phyloP scores from a whole-genome alignment of 1,139 yeast species.

The Yamadazyma kanchanaburiensis region DNA sequence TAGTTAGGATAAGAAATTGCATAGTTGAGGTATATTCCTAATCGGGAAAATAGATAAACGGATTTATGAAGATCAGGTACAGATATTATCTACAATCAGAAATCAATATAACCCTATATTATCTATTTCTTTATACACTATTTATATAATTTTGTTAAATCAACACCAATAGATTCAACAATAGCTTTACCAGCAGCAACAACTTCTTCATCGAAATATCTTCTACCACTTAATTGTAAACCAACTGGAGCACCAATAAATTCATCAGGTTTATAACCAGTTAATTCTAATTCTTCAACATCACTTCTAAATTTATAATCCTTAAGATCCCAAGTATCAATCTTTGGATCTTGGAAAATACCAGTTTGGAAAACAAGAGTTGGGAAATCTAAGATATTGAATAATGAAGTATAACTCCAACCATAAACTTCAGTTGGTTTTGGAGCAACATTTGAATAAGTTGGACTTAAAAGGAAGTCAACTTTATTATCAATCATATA shows the following conservation, averaged over 20 bases:
- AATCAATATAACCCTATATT: slow-evolving; percentile 5
- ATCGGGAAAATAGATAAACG: too few species aligned
- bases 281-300: slow-evolving; percentile 42
- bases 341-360: slow-evolving; percentile 49
- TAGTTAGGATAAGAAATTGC: too few species aligned
- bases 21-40: too few species aligned
- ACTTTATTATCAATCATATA: slow-evolving; percentile 52
- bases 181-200: slow-evolving; percentile 39
- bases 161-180: slow-evolving; percentile 22
- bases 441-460: slow-evolving; percentile 72
- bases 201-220: slow-evolving; percentile 41
- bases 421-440: slow-evolving; percentile 60
- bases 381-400: slow-evolving; percentile 64
- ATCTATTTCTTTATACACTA: slow-evolving; percentile 2
- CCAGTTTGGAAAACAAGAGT: slow-evolving; percentile 62
- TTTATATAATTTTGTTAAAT: slow-evolving; percentile 14
- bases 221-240: slow-evolving; percentile 37
- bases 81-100: too few species aligned
- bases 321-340: slow-evolving; percentile 39
- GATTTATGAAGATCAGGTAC: too few species aligned
- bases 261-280: slow-evolving; percentile 28
- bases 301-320: slow-evolving; percentile 33
- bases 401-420: slow-evolving; percentile 76
- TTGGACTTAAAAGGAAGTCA: slow-evolving; percentile 68
- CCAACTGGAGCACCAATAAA: slow-evolving; percentile 41